phyloP scores from a whole-genome alignment of 1,139 yeast genomes.

The Yamadazyma diddensiae region DNA sequence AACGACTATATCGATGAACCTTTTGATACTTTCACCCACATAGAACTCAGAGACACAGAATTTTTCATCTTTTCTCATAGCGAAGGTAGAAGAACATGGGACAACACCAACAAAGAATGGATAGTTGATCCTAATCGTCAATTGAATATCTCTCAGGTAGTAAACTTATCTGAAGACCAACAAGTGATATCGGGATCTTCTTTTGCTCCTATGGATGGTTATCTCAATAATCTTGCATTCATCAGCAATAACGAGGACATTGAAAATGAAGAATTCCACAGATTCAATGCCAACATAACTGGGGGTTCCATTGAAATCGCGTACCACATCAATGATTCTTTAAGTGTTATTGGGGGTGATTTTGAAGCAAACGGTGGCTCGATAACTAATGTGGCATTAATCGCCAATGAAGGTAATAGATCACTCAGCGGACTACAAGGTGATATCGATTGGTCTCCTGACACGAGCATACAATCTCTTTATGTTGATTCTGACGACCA shows the following conservation, averaged over 20 bases:
- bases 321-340: conserved; percentile 44
- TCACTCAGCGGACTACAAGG: conserved; percentile 26
- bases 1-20: conserved; percentile 23
- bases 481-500: conserved; percentile 37
- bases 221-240: conserved; percentile 30
- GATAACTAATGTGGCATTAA: conserved; percentile 32
- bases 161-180: conserved; percentile 21
- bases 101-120: conserved; percentile 33
- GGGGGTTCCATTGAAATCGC: conserved; percentile 41
- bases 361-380: conserved; percentile 19
- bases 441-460: conserved; percentile 36
- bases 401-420: conserved; percentile 25
- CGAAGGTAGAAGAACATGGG: conserved; percentile 36
- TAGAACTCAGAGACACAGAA: conserved; percentile 33
- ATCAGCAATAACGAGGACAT: conserved; percentile 18
- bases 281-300: conserved; percentile 23
- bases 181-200: conserved; percentile 39
- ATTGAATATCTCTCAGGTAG: conserved; percentile 37
- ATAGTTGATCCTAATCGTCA: conserved; percentile 32
- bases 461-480: conserved; percentile 37
- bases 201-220: conserved; percentile 37
- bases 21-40: conserved; percentile 32
- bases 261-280: conserved; percentile 16
- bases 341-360: conserved; percentile 54
- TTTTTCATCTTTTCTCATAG: conserved; percentile 35